A percentile compares a stretch with the other conserved stretches of the same genome.
Conservation (phyloP, 2,329 filamentous ascomycete species). For the Aspergillus transmontanensis region DNA sequence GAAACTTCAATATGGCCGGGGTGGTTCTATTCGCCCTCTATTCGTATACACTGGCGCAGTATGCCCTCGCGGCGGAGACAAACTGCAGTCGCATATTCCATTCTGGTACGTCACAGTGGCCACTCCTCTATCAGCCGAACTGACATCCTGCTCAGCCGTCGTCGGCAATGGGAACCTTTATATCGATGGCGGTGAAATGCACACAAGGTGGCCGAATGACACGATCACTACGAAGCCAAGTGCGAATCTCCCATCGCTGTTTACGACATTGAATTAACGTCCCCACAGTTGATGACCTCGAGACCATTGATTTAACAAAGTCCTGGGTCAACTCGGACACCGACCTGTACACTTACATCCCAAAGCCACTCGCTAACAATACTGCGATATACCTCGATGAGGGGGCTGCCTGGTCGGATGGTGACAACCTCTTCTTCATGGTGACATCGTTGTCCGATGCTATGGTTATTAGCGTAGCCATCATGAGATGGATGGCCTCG, state of each 20-base stretch:
- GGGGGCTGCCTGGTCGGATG: conserved; percentile 7
- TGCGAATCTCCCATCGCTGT: neutral
- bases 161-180: conserved; percentile 10
- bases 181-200: conserved; percentile 12
- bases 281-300: conserved; percentile 6
- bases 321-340: conserved; percentile 11
- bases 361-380: conserved; percentile 9
- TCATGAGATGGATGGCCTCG: neutral
- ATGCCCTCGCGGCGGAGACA: neutral
- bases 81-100: conserved; percentile 6
- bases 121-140: neutral
- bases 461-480: neutral
- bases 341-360: conserved; percentile 4
- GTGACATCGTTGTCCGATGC: neutral
- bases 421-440: conserved; percentile 6
- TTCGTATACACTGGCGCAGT: neutral
- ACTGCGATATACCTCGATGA: conserved; percentile 7
- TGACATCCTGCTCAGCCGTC: neutral
- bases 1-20: neutral
- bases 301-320: conserved; percentile 9
- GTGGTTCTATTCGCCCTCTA: neutral
- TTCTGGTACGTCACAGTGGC: neutral
- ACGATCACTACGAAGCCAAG: conserved; percentile 4
- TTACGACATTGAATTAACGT: neutral
- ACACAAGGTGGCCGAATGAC: neutral